Conservation (phyloP, 2,329 filamentous ascomycete genomes). For the Magnaporthales sp. region DNA sequence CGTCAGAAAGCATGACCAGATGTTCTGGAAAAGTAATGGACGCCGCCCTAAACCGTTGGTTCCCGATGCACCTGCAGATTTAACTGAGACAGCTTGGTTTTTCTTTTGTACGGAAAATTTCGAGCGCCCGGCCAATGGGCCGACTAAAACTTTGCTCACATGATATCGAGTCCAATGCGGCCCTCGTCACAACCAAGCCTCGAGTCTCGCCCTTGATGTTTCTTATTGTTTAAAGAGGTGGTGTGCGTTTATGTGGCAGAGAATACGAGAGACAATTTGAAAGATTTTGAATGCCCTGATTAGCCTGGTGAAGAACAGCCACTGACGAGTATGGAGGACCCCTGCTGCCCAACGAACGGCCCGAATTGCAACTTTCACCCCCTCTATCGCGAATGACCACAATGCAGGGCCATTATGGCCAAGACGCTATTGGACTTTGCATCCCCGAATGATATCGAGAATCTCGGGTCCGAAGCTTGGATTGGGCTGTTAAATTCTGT, state of each 20-base stretch:
- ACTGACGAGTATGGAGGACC: background rate
- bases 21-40: background rate
- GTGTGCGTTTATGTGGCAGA: background rate
- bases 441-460: background rate
- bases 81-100: background rate
- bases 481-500: background rate
- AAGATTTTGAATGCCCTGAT: background rate
- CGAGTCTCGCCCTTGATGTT: background rate
- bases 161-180: background rate
- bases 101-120: background rate
- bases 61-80: background rate
- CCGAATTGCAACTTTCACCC: background rate
- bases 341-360: background rate
- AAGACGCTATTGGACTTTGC: background rate
- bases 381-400: background rate
- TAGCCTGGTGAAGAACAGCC: background rate
- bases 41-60: background rate
- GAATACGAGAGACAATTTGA: background rate
- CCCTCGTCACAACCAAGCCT: background rate
- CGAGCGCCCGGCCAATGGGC: background rate
- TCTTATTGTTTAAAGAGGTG: background rate
- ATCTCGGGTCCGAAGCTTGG: background rate
- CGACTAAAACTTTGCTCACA: background rate
- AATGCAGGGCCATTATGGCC: background rate
- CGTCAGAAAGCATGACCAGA: background rate